Percentiles rank a stretch among this genome's conserved stretches.
Evolutionary conservation across 345 rosid genomes (phyloP).

Genomic region (Hypericum perforatum): DNA sequence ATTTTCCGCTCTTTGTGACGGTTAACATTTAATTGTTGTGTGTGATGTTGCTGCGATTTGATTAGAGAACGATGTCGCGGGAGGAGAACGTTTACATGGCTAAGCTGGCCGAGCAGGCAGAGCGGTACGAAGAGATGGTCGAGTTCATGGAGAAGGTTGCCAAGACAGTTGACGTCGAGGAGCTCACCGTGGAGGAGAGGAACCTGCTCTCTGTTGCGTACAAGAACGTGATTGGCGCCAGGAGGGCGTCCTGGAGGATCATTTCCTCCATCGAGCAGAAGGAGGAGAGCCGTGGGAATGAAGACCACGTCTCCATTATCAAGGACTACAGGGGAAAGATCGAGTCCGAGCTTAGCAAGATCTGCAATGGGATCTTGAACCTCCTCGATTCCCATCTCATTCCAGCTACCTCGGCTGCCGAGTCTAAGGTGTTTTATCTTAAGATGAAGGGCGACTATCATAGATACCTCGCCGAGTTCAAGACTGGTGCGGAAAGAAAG

Average conservation of each 20-base stretch:
- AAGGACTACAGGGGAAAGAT: constrained; percentile 89
- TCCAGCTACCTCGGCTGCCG: constrained; percentile 75
- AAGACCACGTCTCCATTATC: constrained; percentile 59
- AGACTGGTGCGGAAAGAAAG: constrained; percentile 88
- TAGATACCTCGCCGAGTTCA: constrained; percentile 90
- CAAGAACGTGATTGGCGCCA: constrained; percentile 96
- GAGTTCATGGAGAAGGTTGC: constrained; percentile 96
- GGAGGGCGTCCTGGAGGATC: constrained; percentile 99
- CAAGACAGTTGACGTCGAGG: constrained; percentile 73
- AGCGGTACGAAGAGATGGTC: constrained; percentile 96
- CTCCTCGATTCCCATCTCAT: constrained; percentile 83
- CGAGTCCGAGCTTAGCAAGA: constrained; percentile 79
- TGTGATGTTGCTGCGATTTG: constrained; percentile 12
- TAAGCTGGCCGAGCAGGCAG: constrained; percentile 96
- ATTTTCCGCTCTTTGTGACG: not conserved
- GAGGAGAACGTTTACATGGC: constrained; percentile 93
- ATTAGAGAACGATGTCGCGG: constrained; percentile 48
- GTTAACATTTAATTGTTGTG: not conserved
- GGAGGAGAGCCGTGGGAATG: constrained; percentile 91
- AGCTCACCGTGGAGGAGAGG: constrained; percentile 88
- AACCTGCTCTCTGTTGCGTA: constrained; percentile 94
- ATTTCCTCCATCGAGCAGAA: constrained; percentile 98
- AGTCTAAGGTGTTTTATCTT: constrained; percentile 91
- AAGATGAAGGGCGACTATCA: constrained; percentile 98
- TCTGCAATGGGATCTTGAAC: constrained; percentile 76